Percentiles rank a stretch among this genome's conserved stretches.
These are phyloP conservation scores for Cordia subcordata DNA, from an alignment of 257 asterid genomes.

Conservation along the genomic window DNA sequence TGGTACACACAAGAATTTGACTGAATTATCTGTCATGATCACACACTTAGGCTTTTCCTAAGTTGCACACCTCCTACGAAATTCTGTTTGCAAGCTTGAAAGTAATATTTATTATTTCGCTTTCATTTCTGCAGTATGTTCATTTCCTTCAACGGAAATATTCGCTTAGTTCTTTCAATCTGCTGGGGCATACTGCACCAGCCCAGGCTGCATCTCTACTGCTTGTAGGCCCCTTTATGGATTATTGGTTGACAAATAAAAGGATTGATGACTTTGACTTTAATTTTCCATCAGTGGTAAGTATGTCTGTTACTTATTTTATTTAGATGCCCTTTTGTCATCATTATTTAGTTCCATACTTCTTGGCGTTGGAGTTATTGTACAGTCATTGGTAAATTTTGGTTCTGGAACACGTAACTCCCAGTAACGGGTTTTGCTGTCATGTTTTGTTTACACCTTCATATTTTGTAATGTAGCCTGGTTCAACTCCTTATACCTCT, in stretches of 20 bases:
- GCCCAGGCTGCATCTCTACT: slow-evolving; percentile 89
- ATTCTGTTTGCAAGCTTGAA: slow-evolving; percentile 17
- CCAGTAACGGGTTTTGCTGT: no score
- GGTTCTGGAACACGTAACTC: no score
- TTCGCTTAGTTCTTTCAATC: slow-evolving; percentile 91
- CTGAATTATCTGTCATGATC: background rate
- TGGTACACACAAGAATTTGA: background rate
- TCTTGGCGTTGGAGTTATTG: no score
- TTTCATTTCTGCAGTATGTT: slow-evolving; percentile 72
- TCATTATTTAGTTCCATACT: background rate
- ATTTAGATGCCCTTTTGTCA: background rate
- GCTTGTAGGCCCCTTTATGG: slow-evolving; percentile 83
- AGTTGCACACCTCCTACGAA: background rate
- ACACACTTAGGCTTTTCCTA: background rate
- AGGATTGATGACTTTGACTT: slow-evolving; percentile 72
- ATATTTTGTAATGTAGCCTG: no score
- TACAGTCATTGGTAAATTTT: no score
- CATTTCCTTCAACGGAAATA: slow-evolving; percentile 94
- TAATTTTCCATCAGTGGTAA: slow-evolving; percentile 61
- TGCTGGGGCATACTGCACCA: slow-evolving; percentile 98
- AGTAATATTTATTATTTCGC: slow-evolving; percentile 7
- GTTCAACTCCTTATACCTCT: no score
- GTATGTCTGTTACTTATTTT: slow-evolving; percentile 17
- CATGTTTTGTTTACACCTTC: no score
- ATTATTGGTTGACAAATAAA: slow-evolving; percentile 92